Conservation (phyloP, 2,329 filamentous ascomycete genomes). For the Alternaria metachromatica region DNA sequence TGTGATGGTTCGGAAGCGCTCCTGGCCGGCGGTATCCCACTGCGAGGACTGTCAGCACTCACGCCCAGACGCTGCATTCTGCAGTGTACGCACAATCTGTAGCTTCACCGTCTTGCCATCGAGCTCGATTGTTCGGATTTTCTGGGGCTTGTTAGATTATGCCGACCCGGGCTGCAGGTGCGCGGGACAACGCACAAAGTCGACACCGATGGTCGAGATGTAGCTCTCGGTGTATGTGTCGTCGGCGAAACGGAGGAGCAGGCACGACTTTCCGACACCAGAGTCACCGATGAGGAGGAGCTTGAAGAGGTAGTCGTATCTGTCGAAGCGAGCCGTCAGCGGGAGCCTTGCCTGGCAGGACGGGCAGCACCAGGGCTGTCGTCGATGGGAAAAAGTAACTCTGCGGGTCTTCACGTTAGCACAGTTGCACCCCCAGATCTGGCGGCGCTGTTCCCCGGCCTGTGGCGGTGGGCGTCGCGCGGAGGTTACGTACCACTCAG, state of each 20-base stretch:
- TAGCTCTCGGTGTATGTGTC: slow-evolving; percentile 97
- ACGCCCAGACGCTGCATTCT: background rate
- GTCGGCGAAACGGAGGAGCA: slow-evolving; percentile 93
- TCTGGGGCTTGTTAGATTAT: slow-evolving; percentile 62
- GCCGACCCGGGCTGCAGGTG: slow-evolving; percentile 42
- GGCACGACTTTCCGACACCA: slow-evolving; percentile 99
- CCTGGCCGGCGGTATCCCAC: slow-evolving; percentile 99
- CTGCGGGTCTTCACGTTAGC: slow-evolving; percentile 37
- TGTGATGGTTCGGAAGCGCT: slow-evolving; percentile 99
- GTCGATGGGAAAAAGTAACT: slow-evolving; percentile 22
- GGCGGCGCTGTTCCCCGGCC: slow-evolving; percentile 15
- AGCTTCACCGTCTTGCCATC: slow-evolving; percentile 99
- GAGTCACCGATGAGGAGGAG: slow-evolving; percentile 99
- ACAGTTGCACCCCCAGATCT: slow-evolving; percentile 12
- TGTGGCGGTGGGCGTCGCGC: slow-evolving; percentile 41
- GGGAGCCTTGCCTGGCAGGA: slow-evolving; percentile 10
- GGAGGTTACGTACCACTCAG: slow-evolving; percentile 77
- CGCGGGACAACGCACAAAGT: slow-evolving; percentile 65
- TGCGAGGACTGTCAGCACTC: slow-evolving; percentile 52
- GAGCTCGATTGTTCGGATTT: slow-evolving; percentile 99
- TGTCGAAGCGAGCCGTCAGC: slow-evolving; percentile 52
- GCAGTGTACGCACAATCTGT: slow-evolving; percentile 71
- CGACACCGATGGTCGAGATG: slow-evolving; percentile 99
- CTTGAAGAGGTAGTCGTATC: slow-evolving; percentile 99
- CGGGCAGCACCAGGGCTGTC: slow-evolving; percentile 5